These are phyloP conservation scores for Sporodiniella umbellata DNA, from an alignment of 371 early-diverging fungal species.

Conservation along the genomic window DNA sequence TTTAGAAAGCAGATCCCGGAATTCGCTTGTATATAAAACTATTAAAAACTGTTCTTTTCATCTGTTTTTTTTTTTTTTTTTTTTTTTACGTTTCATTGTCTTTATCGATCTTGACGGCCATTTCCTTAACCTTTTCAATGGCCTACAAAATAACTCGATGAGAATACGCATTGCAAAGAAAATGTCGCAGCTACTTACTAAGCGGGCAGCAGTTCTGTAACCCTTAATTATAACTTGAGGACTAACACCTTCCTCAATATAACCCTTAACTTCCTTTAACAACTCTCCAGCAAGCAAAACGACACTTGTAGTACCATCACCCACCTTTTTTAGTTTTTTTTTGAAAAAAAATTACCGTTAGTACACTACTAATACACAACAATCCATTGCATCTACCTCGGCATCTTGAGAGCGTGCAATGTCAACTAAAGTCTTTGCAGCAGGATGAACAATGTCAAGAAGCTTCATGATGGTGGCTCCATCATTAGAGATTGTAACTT, in stretches of 20 bases:
- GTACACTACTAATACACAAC: too few relatives aligned
- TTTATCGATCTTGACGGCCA: conserved; percentile 76
- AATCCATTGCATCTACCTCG: conserved; percentile 87
- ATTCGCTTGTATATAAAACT: conserved; percentile 52
- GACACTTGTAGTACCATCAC: conserved; percentile 99
- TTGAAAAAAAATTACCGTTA: neutral
- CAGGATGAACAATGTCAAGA: conserved; percentile 98
- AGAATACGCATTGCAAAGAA: neutral
- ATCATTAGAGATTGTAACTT: conserved; percentile 99
- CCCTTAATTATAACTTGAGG: conserved; percentile 95
- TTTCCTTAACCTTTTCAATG: conserved; percentile 83
- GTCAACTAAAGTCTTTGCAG: conserved; percentile 96
- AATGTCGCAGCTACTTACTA: conserved; percentile 38
- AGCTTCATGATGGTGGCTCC: conserved; percentile 99
- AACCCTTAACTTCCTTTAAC: conserved; percentile 89
- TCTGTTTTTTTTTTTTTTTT: neutral
- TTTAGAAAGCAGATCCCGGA: conserved; percentile 90
- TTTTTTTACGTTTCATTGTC: conserved; percentile 66
- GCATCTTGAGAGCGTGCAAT: conserved; percentile 99
- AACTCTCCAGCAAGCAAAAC: conserved; percentile 98
- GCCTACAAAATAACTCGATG: conserved; percentile 41
- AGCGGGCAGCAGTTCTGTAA: conserved; percentile 82
- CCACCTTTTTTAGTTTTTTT: conserved; percentile 57
- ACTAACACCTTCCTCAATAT: conserved; percentile 95
- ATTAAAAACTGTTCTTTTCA: neutral